Percentiles rank a stretch among this genome's conserved stretches.
Evolutionary conservation across 163 green algal species (phyloP).

Genomic region (Chlamydomonas reinhardtii): DNA sequence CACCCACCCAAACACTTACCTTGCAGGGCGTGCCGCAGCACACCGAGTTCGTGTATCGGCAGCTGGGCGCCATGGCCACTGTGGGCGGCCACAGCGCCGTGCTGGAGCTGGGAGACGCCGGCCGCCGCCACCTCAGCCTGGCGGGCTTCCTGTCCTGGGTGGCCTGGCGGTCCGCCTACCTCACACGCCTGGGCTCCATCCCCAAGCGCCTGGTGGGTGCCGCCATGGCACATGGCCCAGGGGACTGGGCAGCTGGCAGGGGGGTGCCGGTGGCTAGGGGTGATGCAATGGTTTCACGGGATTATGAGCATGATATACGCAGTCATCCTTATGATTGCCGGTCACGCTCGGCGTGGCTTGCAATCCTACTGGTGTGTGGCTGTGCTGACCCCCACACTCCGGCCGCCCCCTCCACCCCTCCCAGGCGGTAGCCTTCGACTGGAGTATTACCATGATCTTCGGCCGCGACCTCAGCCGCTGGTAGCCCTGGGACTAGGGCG

Average conservation of each 20-base stretch:
- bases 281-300: too few relatives aligned
- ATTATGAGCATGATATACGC: too few relatives aligned
- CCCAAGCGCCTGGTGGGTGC: conserved; percentile 62
- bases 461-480: conserved; percentile 53
- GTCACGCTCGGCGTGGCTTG: too few relatives aligned
- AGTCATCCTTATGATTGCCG: too few relatives aligned
- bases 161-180: conserved; percentile 71
- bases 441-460: conserved; percentile 65
- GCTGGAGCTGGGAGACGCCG: conserved; percentile 57
- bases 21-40: background rate
- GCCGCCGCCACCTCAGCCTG: conserved; percentile 33
- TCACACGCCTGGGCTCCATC: conserved; percentile 69
- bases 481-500: background rate
- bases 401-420: too few relatives aligned
- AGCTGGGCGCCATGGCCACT: conserved; percentile 80
- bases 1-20: background rate
- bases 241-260: conserved; percentile 16
- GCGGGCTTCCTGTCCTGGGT: conserved; percentile 60
- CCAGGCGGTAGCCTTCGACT: conserved; percentile 57
- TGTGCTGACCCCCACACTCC: too few relatives aligned
- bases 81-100: conserved; percentile 70
- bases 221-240: too few relatives aligned
- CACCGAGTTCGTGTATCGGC: conserved; percentile 64
- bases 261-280: background rate
- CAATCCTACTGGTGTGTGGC: too few relatives aligned